Evolutionary conservation across 257 asterid genomes (phyloP), one percentile per base, ranked within the genome.

Genomic region (Jacaranda copaia): DNA sequence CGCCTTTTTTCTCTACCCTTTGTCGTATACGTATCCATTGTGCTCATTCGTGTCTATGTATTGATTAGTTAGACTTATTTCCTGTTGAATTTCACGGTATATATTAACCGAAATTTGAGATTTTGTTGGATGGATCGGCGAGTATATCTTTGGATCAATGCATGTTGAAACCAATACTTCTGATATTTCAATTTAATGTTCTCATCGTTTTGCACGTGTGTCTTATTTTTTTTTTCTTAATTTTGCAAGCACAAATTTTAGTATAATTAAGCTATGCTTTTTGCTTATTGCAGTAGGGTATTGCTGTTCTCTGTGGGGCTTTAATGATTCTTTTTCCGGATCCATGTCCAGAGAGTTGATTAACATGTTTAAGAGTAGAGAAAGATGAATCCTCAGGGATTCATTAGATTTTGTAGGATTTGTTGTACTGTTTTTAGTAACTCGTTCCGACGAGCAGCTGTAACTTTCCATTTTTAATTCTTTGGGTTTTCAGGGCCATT

Each of bases 131-230:
- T 73, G 73, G 75, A 81, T 71, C 72, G 51, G 60, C 63, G 76
- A 53, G 65, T 73, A 36, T 51, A 60, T 20, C 25, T 70, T 66
- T 61, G 83, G 75, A 79, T 81, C 78, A 78, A 77, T 83, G 80
- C 80, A 55, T 25, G 78, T 76, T 72, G 48, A 45, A 40, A 68
- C 52, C 51, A 73, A 57, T 75, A 80, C 62, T 78, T 62, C 49
- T 61, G 51, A 36, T 67, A 11, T 56, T 69, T 25, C 72, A 71
- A 38, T 62, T 66, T 56, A n/a, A 14, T 43, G 64, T 75, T 18
- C 55, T 20, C 80, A 68, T 42, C 16, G 35, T 60, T 32, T 59
- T 77, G 13, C 65, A 57, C 38, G 63, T 35, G 32, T 25, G 32
- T 16, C 3, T 19, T 56, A 9, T 32, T 56, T 5, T 12, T 38